Evolutionary conservation across 805 yeast genomes (phyloP).

Genomic region (Lipomyces japonicus): DNA sequence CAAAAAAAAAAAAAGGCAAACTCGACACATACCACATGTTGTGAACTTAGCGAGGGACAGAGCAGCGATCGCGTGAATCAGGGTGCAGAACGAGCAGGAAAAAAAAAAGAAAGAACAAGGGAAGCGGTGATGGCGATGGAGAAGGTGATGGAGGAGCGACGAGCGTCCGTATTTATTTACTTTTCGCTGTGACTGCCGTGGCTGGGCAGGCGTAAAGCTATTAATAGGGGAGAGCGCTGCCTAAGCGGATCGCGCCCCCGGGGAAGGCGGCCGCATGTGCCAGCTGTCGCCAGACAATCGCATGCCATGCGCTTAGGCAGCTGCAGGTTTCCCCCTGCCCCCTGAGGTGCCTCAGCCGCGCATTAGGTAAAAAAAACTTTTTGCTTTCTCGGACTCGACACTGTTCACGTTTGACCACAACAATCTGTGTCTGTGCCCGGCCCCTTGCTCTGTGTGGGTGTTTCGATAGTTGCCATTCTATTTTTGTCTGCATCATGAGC

Average conservation of each 20-base stretch:
- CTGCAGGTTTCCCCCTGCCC: too few species aligned
- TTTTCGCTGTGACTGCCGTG: too few species aligned
- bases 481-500: neutral
- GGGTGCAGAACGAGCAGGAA: neutral
- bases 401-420: too few species aligned
- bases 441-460: neutral
- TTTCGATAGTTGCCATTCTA: neutral
- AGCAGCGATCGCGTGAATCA: neutral
- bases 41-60: neutral
- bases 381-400: too few species aligned
- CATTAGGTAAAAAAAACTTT: too few species aligned
- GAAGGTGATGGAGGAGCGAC: neutral
- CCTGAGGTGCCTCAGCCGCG: too few species aligned
- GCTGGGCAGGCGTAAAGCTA: too few species aligned
- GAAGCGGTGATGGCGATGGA: neutral
- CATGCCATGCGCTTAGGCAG: too few species aligned
- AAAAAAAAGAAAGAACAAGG: neutral
- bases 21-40: slow-evolving; percentile 9
- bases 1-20: neutral
- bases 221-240: too few species aligned
- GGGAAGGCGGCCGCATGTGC: too few species aligned
- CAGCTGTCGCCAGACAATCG: too few species aligned
- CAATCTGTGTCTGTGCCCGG: neutral
- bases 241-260: too few species aligned
- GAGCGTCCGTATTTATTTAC: neutral